Base-by-base conservation (phyloP, 2,329 filamentous ascomycete genomes). In the Cyclaneusma minus region DNA sequence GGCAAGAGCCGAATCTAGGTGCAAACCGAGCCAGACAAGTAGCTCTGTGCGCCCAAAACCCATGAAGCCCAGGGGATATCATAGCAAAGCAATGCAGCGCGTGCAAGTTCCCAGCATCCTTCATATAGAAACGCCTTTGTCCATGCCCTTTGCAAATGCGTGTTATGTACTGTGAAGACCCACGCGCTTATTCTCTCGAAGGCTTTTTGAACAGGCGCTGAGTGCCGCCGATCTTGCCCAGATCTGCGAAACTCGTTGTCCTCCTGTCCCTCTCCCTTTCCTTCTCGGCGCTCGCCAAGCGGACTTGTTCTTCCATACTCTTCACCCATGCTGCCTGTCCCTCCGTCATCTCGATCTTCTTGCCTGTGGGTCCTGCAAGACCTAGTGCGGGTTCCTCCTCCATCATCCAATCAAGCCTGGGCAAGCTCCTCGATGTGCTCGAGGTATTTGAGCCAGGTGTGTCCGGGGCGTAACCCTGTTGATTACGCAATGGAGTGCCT, bases 241-340 rank as follows among this genome's bases (percentile, higher is more conserved):
- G 51, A 36, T 82, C 74, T 12, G 72, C 74, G 49, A 83, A 79
- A 27, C 35, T 37, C 3, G 33, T 31, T 21, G 29, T 33, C 5
- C 33, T 47, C 49, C 13, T 42, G 39, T n/a, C 41, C 27, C 38
- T 36, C 26, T 42, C 45, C 20, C 48, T 41, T 34, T 52, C 51
- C 41, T 56, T 54, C 46, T 71, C 71, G 29, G 66, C 66, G 42
- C 74, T 80, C 33, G 71, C 77, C 24, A 72, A 62, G 32, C 76
- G 67, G 21, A 84, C 81, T 44, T 81, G 77, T 43, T 81, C 76
- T 53, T 83, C 76, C 56, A 89, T 77, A 34, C 72, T 80, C 48
- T 85, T 76, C 7, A 89, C 77, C 81, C 81, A 89, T 20, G 74
- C 71, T 31, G 70, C 62, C 43, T 76, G 81, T 50, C 84, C 74